Conservation (phyloP, 306 rosid species). For the Malus sieversii region DNA sequence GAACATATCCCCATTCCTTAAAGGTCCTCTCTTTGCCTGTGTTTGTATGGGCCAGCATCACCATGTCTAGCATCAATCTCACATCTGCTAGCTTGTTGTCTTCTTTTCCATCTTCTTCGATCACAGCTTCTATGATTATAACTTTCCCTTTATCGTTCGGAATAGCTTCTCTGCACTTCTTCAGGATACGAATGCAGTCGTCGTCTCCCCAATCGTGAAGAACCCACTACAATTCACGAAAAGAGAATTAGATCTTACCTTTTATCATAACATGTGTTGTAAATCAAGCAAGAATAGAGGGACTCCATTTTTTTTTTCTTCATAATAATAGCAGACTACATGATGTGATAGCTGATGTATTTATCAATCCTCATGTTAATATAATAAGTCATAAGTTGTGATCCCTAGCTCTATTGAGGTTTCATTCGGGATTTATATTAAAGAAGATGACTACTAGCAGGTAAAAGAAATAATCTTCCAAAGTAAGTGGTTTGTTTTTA, state of each 20-base stretch:
- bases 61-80: slow-evolving; percentile 10
- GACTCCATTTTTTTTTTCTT: too few relatives aligned
- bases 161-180: slow-evolving; percentile 45
- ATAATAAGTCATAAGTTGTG: too few relatives aligned
- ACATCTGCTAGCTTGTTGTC: neutral
- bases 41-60: slow-evolving; percentile 11
- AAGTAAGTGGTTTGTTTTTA: too few relatives aligned
- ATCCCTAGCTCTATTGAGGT: too few relatives aligned
- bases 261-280: neutral
- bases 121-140: slow-evolving; percentile 42
- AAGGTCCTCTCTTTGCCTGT: slow-evolving; percentile 13
- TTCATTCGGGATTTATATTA: too few relatives aligned
- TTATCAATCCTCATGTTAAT: too few relatives aligned
- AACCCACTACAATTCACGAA: slow-evolving; percentile 26
- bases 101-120: slow-evolving; percentile 16
- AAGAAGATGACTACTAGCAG: too few relatives aligned
- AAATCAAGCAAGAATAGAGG: neutral
- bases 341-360: too few relatives aligned
- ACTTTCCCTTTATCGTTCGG: slow-evolving; percentile 48
- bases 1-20: slow-evolving; percentile 2
- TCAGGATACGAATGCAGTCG: slow-evolving; percentile 51
- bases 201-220: slow-evolving; percentile 62
- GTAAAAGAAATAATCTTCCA: too few relatives aligned
- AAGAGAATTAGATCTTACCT: neutral
- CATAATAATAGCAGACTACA: too few relatives aligned